Percentiles rank a stretch among this genome's conserved stretches.
Conservation (phyloP, 331 rosid genomes). For the Quercus lobata region DNA sequence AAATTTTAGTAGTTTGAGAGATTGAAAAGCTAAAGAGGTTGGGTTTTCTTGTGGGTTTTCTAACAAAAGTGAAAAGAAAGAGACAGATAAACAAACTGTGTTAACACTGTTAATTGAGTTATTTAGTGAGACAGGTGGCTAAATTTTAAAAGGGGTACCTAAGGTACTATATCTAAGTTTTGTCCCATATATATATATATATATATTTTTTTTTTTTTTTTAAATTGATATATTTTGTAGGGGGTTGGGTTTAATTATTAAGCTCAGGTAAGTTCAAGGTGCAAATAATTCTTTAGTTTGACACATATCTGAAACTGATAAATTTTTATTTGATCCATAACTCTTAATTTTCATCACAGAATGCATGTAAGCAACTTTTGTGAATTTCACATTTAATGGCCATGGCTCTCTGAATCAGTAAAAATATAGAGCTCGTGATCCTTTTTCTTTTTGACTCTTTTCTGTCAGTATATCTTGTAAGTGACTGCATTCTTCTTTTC, state of each 20-base stretch:
- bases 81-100: too few species aligned
- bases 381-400: background rate
- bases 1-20: too few species aligned
- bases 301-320: background rate
- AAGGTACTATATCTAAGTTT: too few species aligned
- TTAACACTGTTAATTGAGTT: too few species aligned
- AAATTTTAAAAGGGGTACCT: too few species aligned
- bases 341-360: background rate
- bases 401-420: background rate
- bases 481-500: background rate
- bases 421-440: background rate
- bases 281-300: background rate
- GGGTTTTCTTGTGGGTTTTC: too few species aligned
- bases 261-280: background rate
- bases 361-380: background rate
- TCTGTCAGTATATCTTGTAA: too few species aligned
- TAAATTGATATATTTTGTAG: too few species aligned
- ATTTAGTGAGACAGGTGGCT: too few species aligned
- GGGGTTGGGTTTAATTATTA: background rate
- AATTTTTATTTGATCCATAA: background rate
- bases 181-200: background rate
- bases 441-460: background rate
- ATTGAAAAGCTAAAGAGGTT: background rate
- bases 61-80: too few species aligned
- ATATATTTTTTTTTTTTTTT: background rate